phyloP scores from a whole-genome alignment of 1,284 basidiomycete species.

The Austroboletus niveus region DNA sequence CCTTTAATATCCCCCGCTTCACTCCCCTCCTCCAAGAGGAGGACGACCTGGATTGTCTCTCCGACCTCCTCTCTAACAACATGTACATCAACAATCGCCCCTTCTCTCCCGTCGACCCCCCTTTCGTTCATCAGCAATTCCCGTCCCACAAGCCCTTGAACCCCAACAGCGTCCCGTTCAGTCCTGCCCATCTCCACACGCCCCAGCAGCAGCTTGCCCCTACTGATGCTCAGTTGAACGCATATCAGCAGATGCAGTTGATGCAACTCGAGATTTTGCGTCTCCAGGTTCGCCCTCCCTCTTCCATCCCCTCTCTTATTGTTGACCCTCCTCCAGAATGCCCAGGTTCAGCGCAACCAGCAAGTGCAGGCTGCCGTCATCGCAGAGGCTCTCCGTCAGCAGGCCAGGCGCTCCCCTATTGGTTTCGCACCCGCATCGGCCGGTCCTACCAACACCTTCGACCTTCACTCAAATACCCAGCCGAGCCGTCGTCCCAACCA shows the following conservation, averaged over 20 bases:
- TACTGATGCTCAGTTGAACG: conserved; percentile 47
- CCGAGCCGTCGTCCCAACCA: conserved; percentile 65
- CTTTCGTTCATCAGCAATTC: conserved; percentile 58
- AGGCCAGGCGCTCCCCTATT: conserved; percentile 53
- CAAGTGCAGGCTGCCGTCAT: conserved; percentile 49
- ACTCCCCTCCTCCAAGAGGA: conserved; percentile 44
- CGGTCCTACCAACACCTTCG: conserved; percentile 64
- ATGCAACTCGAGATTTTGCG: conserved; percentile 78
- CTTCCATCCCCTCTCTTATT: neutral
- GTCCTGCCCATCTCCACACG: conserved; percentile 37
- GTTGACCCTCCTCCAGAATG: conserved; percentile 22
- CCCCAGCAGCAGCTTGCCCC: conserved; percentile 43
- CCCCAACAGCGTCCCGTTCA: conserved; percentile 58
- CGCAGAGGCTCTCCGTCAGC: conserved; percentile 62
- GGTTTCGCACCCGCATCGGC: conserved; percentile 63
- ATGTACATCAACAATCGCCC: conserved; percentile 34
- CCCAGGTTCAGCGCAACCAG: conserved; percentile 37
- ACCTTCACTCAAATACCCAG: conserved; percentile 51
- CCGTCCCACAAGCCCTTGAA: conserved; percentile 43
- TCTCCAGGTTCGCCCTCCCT: conserved; percentile 58
- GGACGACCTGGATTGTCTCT: conserved; percentile 44
- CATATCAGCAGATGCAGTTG: conserved; percentile 71
- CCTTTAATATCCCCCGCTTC: conserved; percentile 50
- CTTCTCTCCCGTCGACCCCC: conserved; percentile 59
- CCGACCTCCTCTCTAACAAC: conserved; percentile 52